Evolutionary conservation across 495 filamentous ascomycete species (phyloP), one percentile per base, ranked within the genome.

Genomic region (Glonium stellatum): DNA sequence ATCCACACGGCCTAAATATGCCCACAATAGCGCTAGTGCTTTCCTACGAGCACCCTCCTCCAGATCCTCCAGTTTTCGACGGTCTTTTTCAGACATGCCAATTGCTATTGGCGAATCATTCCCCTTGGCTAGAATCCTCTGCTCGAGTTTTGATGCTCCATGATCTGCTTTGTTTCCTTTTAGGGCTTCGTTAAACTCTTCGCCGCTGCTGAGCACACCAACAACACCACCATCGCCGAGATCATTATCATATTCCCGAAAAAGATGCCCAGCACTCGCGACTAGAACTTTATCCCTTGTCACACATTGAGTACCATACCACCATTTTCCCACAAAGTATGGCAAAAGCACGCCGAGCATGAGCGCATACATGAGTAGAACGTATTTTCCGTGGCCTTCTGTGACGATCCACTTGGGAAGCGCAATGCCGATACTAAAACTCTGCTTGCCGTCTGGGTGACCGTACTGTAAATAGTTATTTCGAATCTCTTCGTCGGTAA

Each of bases 381-480:
- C 89, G 69, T 96, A 97, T 77, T 97, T 97, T 41, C 90, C 92
- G 71, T 91, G 91, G 54, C 92, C 92, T 59, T 97, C 90, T 27
- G 87, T 86, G 56, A 98, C 80, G 63, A 98, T 92, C 73, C 92
- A 88, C 69, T 93, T 87, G 15, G 93, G 93, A 46, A 98, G 82
- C 27, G 92, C 93, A 66, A 98, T 97, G 60, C 95, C 92, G 70
- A 97, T 97, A 74, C 92, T 97, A 78, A 88, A 92, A 69, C 90
- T 91, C 72, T 98, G 93, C 77, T 96, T 97, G 55, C 93, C 93
- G 70, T 98, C 93, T 5, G 93, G 93, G 72, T 98, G 90, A 48
- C 93, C 93, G 71, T 86, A 98, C 71, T 96, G 88, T 37, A 92
- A 84, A 70, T 87, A 97, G 77, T 98, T 98, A 72, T 96, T 95